Evolutionary conservation across 2,329 filamentous ascomycete genomes (phyloP).

Genomic region (Cordyceps farinosa): DNA sequence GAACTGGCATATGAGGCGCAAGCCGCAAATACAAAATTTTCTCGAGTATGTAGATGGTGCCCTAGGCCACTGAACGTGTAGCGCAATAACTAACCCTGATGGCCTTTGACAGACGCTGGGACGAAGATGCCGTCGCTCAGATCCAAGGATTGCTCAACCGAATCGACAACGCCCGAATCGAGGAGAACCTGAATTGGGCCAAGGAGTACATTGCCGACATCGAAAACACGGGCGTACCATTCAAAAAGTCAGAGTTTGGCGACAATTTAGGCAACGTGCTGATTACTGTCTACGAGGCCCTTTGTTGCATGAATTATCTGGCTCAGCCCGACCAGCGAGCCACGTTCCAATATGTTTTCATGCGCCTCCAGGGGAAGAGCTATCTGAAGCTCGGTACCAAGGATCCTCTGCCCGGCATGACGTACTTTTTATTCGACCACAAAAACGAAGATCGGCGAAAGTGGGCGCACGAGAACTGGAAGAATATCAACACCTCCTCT

Average conservation of each 20-base stretch:
- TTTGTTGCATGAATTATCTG: slow-evolving; percentile 81
- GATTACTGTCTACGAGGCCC: slow-evolving; percentile 79
- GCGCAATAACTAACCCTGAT: slow-evolving; percentile 20
- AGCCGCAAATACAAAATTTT: slow-evolving; percentile 58
- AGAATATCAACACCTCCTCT: slow-evolving; percentile 50
- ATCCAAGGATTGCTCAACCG: slow-evolving; percentile 56
- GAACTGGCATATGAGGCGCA: slow-evolving; percentile 69
- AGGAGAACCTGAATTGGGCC: slow-evolving; percentile 55
- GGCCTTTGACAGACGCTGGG: slow-evolving; percentile 33
- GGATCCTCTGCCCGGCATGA: slow-evolving; percentile 75
- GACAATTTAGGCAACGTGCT: slow-evolving; percentile 57
- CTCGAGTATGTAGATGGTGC: slow-evolving; percentile 47
- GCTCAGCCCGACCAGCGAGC: slow-evolving; percentile 47
- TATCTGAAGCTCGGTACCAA: slow-evolving; percentile 72
- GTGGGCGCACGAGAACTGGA: slow-evolving; percentile 40
- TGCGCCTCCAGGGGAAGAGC: slow-evolving; percentile 66
- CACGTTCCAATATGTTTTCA: slow-evolving; percentile 79
- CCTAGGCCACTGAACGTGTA: slow-evolving; percentile 18
- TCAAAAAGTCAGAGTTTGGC: slow-evolving; percentile 46
- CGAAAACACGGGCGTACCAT: slow-evolving; percentile 43
- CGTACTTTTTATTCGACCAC: slow-evolving; percentile 70
- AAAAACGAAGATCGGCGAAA: slow-evolving; percentile 53
- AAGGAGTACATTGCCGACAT: slow-evolving; percentile 52
- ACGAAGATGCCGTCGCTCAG: slow-evolving; percentile 48
- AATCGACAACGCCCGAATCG: slow-evolving; percentile 60